Base-by-base conservation (phyloP, 1,139 yeast species). In the Zygosaccharomyces sapae region DNA sequence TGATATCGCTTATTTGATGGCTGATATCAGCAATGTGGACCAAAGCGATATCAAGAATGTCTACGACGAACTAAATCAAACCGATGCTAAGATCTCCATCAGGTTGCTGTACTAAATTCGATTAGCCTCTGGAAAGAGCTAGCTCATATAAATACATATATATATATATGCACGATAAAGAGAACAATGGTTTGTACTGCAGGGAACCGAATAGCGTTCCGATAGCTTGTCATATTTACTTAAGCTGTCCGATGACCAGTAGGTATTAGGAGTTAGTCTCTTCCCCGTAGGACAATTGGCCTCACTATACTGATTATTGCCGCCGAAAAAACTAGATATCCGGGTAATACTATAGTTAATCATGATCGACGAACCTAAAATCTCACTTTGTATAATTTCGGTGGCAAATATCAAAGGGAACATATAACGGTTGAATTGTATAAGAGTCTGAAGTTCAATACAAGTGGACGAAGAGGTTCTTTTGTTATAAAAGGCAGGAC, bases 1-100 rank as follows among this genome's bases (percentile, higher is more conserved):
- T 56, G 95, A 88, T 50, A 84, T 92, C 64, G 99, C 99, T 46
- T 92, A 94, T 73, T 79, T 92, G 69, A 90, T 92, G 95, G 97
- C 98, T 29, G 99, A 92, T 72, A 88, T 92, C 62, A 81, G 95
- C 37, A 88, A 87, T 59, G 97, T 92, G 48, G 80, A 83, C 61
- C 74, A 76, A 54, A 79, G 81, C 55, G 96, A 88, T 65, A 88
- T 94, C 71, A 88, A 87, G 70, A 75, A 80, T 24, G 77, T 92
- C 57, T 84, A 90, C 69, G 87, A 86, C 64, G 86, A 86, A 70
- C 79, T 92, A 64, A 95, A 86, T 69, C 81, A 82, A 65, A 92
- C 97, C 43, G 90, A 94, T 44, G 88, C 84, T 76, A 88, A 86
- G 71, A 87, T 92, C 63, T 83, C 89, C 50, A 89, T 96, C 59